Evolutionary conservation across 768 basidiomycete species (phyloP), one percentile per base, ranked within the genome.

Genomic region (Pleurotus cornucopiae): DNA sequence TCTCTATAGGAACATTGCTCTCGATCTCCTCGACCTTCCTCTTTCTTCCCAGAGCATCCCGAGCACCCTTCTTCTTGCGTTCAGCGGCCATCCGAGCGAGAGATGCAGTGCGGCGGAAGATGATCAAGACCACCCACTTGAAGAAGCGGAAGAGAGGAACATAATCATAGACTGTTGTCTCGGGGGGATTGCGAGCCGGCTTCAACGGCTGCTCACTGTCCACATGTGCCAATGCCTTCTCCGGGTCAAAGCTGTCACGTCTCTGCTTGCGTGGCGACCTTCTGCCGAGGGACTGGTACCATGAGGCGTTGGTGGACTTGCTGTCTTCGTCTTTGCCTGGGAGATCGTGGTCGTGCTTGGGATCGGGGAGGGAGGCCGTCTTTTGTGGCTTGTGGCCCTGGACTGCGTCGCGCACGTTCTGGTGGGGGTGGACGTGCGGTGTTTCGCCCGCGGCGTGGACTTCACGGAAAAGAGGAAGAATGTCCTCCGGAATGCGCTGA

Each of bases 1-100:
- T 80, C 67, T 85, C 83, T 12, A 85, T 69, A 0, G 85, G 85
- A 7, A 88, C 79, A 62, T 86, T 84, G 55, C 82, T 80, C 63
- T 84, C 81, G 5, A 77, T 70, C 20, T 69, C 58, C 46, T 71
- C 64, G 12, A 69, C 64, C 51, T 69, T 68, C 54, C 71, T 73
- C 59, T 73, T 71, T 63, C 74, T 74, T 13, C 76, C 76, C 0
- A 71, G 65, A 7, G 64, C 57, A 62, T 62, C 67, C 54, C 65
- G 63, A 52, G 26, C 53, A 39, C 55, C 66, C 65, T 48, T 64
- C 61, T 30, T 67, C 64, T 49, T 55, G 55, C 49, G 67, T 60
- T 14, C 58, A 21, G 23, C 61, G 40, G 13, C 60, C 49, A 57
- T 64, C 49, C 57, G 59, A 54, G 58, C 63, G 49, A 51, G 55